Evolutionary conservation across 768 basidiomycete species (phyloP).

Genomic region (Suillus sp.): DNA sequence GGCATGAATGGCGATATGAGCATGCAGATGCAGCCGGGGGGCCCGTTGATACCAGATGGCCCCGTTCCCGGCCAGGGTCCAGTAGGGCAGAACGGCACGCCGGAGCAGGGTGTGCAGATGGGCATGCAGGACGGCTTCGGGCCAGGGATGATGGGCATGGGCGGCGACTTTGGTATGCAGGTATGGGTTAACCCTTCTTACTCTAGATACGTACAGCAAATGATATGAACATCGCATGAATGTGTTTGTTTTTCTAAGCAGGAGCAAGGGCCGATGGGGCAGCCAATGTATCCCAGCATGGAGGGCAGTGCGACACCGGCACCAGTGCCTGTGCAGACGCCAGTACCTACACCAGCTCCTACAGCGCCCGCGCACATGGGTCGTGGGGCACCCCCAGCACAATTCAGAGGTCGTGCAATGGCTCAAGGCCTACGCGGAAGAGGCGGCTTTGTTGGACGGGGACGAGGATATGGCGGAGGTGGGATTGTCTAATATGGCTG

Average conservation of each 20-base stretch:
- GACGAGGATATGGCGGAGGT: conserved; percentile 44
- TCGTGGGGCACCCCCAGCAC: conserved; percentile 38
- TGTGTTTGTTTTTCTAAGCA: conserved; percentile 33
- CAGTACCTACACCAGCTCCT: conserved; percentile 33
- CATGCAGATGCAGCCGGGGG: conserved; percentile 49
- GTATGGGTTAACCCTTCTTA: conserved; percentile 45
- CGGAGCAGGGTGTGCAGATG: conserved; percentile 42
- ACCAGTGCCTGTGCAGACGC: conserved; percentile 41
- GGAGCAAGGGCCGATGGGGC: conserved; percentile 65
- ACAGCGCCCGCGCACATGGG: conserved; percentile 30
- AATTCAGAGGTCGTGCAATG: conserved; percentile 48
- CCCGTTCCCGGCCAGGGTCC: conserved; percentile 36
- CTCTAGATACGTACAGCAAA: conserved; percentile 38
- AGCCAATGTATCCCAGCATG: conserved; percentile 70
- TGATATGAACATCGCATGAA: conserved; percentile 34
- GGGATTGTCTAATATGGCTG: conserved; percentile 20
- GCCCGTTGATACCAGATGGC: conserved; percentile 58
- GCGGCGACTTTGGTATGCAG: conserved; percentile 73
- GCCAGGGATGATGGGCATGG: conserved; percentile 68
- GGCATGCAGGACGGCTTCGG: conserved; percentile 45
- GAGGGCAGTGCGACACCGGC: conserved; percentile 54
- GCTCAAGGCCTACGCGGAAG: conserved; percentile 46
- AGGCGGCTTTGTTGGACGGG: conserved; percentile 42
- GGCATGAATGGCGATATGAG: conserved; percentile 70
- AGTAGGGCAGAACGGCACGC: conserved; percentile 39